Base-by-base conservation (phyloP, 1,139 yeast species). In the Taphrina populina region DNA sequence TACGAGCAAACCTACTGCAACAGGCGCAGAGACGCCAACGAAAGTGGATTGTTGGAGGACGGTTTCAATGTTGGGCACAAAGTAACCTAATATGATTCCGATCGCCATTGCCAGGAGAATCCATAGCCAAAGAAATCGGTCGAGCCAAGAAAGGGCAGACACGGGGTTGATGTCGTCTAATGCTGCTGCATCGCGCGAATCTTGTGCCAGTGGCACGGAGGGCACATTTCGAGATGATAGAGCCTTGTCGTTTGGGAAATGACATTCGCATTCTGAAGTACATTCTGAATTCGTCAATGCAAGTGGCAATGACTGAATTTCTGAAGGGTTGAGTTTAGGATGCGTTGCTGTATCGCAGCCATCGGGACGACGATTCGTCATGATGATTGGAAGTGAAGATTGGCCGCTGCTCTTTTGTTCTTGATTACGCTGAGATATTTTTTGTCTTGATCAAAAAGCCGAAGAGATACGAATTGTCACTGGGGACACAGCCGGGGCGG, bases 1-100 rank as follows among this genome's bases (percentile, higher is more conserved):
- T 11, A 77, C 71, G 17, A 80, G 70, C 59, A 80, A 64, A 0
- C 83, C 83, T 7, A 78, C 67, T 1, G 80, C 78, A 24, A 79
- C 66, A 0, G 83, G 83, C 6, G 76, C 61, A 2, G 65, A 62
- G n/a, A 68, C 70, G 5, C 65, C 66, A 2, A 63, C 66, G 34
- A 67, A 65, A 21, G 63, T 56, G 17, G 66, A 67, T 24, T 59
- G 58, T 26, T 62, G 62, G 7, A 68, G 60, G 35, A 61, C 61
- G 7, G 58, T 59, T 4, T 62, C 61, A 3, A 63, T 60, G 20
- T 54, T 60, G 1, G 69, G 69, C 5, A 63, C 68, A 55, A 59
- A 68, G 46, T 66, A 60, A n/a, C 70, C 69, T 13, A 67, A 54
- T n/a, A 67, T 52, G 19, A 67, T 62, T 8, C 70, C 70, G n/a